phyloP scores from a whole-genome alignment of 176 grass and related monocot species.

The Tillandsia fasciculata region DNA sequence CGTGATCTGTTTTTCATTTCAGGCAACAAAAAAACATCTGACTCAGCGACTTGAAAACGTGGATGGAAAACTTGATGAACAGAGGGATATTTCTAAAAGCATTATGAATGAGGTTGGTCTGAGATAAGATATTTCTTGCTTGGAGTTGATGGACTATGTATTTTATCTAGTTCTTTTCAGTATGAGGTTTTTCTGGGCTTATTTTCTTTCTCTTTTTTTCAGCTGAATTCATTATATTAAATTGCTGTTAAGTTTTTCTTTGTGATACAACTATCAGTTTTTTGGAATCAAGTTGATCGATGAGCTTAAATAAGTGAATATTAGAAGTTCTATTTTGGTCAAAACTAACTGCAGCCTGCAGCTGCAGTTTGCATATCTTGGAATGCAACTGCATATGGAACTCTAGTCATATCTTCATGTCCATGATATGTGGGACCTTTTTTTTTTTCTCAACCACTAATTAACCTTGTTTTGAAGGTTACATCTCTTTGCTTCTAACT shows the following conservation, averaged over 20 bases:
- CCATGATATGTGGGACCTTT: too few species aligned
- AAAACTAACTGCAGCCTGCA: too few species aligned
- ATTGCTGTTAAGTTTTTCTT: too few species aligned
- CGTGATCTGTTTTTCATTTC: slow-evolving; percentile 19
- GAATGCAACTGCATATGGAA: too few species aligned
- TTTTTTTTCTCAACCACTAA: too few species aligned
- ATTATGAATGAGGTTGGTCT: slow-evolving; percentile 73
- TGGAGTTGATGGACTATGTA: not conserved
- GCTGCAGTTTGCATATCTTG: too few species aligned
- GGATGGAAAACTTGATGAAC: slow-evolving; percentile 88
- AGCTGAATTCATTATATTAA: not conserved
- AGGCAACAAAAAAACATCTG: slow-evolving; percentile 84
- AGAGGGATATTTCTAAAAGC: slow-evolving; percentile 67
- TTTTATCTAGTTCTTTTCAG: not conserved
- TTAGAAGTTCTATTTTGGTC: too few species aligned
- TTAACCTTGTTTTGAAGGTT: not conserved
- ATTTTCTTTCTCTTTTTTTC: not conserved
- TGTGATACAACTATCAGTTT: too few species aligned
- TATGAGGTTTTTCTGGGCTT: slow-evolving; percentile 3
- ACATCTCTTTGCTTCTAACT: not conserved
- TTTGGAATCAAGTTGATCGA: too few species aligned
- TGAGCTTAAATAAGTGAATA: too few species aligned
- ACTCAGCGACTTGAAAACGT: slow-evolving; percentile 81
- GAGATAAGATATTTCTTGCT: slow-evolving; percentile 9
- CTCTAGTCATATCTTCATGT: too few species aligned